These are phyloP conservation scores for Backusella parvicylindrica DNA, from an alignment of 192 early-diverging fungal species.

Conservation along the genomic window DNA sequence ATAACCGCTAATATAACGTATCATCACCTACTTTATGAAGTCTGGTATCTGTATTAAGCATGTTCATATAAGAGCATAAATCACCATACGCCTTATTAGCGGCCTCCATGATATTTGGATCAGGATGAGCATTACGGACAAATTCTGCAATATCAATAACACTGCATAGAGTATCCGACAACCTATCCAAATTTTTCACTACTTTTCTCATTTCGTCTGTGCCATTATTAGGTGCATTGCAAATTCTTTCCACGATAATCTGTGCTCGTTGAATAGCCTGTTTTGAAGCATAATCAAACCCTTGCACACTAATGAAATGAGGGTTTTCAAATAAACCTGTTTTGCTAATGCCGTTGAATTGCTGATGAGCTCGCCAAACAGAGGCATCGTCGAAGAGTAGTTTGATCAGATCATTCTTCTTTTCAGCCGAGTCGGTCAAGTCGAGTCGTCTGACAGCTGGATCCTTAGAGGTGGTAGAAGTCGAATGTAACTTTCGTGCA, in stretches of 20 bases:
- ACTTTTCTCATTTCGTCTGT: constrained; percentile 62
- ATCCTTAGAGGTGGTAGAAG: neutral
- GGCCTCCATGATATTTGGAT: constrained; percentile 59
- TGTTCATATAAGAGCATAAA: constrained; percentile 84
- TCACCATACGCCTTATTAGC: constrained; percentile 76
- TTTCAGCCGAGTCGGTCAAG: neutral
- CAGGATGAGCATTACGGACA: constrained; percentile 88
- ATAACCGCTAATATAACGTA: no score
- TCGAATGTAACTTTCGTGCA: neutral
- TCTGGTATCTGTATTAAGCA: constrained; percentile 86
- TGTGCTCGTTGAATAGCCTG: constrained; percentile 47
- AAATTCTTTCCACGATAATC: constrained; percentile 51
- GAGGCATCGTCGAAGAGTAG: constrained; percentile 27
- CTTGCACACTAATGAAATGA: constrained; percentile 34
- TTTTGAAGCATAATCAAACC: constrained; percentile 43
- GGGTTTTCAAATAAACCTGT: constrained; percentile 43
- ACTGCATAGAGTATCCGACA: constrained; percentile 85
- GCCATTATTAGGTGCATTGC: constrained; percentile 42
- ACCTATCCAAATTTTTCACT: constrained; percentile 84
- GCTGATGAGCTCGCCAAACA: constrained; percentile 27
- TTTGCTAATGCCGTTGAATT: neutral
- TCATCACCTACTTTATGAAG: constrained; percentile 67
- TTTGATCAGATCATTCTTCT: constrained; percentile 22
- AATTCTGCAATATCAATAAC: constrained; percentile 93
- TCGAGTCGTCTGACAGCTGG: neutral